phyloP scores from a whole-genome alignment of 768 basidiomycete species.

The Panaeolus cyanescens region DNA sequence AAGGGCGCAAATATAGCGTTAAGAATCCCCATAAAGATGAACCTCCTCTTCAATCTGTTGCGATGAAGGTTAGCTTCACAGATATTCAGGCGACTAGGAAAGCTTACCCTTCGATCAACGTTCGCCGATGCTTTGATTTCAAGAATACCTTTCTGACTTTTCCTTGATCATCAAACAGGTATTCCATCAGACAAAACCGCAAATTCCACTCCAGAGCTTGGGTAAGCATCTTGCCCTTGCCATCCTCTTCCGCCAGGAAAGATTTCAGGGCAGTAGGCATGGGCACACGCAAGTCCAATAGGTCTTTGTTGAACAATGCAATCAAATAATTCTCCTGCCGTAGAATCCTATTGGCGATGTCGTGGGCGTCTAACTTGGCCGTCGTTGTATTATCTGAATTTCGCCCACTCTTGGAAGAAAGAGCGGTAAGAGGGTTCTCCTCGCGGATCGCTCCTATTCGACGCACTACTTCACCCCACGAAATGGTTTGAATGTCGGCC shows the following conservation, averaged over 20 bases:
- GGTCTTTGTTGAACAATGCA: slow-evolving; percentile 95
- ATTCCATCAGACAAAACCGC: slow-evolving; percentile 93
- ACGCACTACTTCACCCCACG: slow-evolving; percentile 94
- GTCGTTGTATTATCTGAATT: slow-evolving; percentile 63
- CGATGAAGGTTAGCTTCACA: slow-evolving; percentile 2
- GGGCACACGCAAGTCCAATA: slow-evolving; percentile 86
- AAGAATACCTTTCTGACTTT: slow-evolving; percentile 90
- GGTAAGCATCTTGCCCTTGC: slow-evolving; percentile 81
- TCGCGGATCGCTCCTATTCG: slow-evolving; percentile 89
- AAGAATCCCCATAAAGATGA: slow-evolving; percentile 96
- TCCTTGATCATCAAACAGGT: slow-evolving; percentile 89
- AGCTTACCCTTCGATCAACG: slow-evolving; percentile 81
- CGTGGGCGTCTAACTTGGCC: slow-evolving; percentile 95
- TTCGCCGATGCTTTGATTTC: slow-evolving; percentile 76
- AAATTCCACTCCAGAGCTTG: slow-evolving; percentile 97
- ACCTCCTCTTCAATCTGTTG: slow-evolving; percentile 73
- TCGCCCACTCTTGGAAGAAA: slow-evolving; percentile 61
- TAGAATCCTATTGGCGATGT: slow-evolving; percentile 97
- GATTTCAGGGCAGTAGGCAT: slow-evolving; percentile 61
- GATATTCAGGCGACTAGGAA: background rate
- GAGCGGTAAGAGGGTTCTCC: slow-evolving; percentile 89
- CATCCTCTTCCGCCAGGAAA: slow-evolving; percentile 52
- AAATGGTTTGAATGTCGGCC: slow-evolving; percentile 97
- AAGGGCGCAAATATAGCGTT: slow-evolving; percentile 97
- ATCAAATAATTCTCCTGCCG: slow-evolving; percentile 99